Evolutionary conservation across 2,329 filamentous ascomycete species (phyloP).

Genomic region (Xenoacremonium recifei): DNA sequence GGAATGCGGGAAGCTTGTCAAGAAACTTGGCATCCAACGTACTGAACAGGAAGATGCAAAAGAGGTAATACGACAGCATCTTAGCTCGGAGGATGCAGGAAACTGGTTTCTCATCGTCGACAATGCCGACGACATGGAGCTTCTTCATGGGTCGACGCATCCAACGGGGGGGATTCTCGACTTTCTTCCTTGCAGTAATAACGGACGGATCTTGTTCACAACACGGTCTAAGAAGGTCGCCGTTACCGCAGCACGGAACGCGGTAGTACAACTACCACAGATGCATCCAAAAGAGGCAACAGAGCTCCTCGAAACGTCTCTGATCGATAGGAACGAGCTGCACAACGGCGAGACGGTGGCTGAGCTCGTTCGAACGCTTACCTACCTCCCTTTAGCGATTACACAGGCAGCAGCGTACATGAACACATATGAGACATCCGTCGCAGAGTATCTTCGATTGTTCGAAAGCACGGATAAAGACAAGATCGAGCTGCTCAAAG

Average conservation of each 20-base stretch:
- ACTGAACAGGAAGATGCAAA: slow-evolving; percentile 54
- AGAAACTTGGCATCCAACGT: slow-evolving; percentile 33
- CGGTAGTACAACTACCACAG: background rate
- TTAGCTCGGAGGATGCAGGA: slow-evolving; percentile 25
- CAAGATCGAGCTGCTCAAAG: slow-evolving; percentile 5
- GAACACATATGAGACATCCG: slow-evolving; percentile 23
- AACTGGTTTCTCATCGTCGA: slow-evolving; percentile 41
- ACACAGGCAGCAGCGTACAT: slow-evolving; percentile 40
- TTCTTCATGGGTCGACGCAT: slow-evolving; percentile 10
- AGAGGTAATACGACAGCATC: slow-evolving; percentile 52
- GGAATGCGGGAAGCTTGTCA: slow-evolving; percentile 34
- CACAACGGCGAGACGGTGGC: slow-evolving; percentile 2
- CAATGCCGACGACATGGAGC: slow-evolving; percentile 38
- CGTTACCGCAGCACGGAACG: background rate
- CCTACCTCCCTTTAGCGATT: slow-evolving; percentile 37
- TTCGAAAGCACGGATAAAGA: slow-evolving; percentile 30
- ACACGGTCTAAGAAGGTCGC: slow-evolving; percentile 29
- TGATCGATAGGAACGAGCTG: slow-evolving; percentile 5
- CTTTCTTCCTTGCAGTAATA: slow-evolving; percentile 32
- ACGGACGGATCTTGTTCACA: slow-evolving; percentile 36
- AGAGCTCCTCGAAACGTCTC: slow-evolving; percentile 16
- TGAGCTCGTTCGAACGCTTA: slow-evolving; percentile 27
- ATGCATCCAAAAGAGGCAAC: slow-evolving; percentile 18
- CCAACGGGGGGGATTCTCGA: background rate
- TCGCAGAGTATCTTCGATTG: slow-evolving; percentile 33